Evolutionary conservation across 2,329 filamentous ascomycete species (phyloP), one percentile per base, ranked within the genome.

Genomic region (Colletotrichum sp.): DNA sequence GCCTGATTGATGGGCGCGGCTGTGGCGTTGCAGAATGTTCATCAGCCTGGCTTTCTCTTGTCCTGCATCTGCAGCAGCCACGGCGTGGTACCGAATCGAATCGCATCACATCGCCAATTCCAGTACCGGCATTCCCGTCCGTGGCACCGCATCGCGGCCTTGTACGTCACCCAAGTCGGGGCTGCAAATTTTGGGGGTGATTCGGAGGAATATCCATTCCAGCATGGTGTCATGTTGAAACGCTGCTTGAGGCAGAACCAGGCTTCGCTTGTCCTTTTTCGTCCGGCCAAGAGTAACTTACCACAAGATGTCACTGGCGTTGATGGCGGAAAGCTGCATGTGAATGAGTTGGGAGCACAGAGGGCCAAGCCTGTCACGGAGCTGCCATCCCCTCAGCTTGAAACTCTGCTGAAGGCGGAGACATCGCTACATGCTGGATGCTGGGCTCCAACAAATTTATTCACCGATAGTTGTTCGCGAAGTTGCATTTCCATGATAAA

Each of bases 161-260:
- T 65, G 28, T 60, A 55, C 44, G 59, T 76, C 73, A 69, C 32
- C 34, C 21, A 34, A 44, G 13, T 49, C 24, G n/a, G 59, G 44
- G 12, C 44, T 52, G 44, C 12, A 72, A 52, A 52, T 64, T 63
- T 30, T 57, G 30, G 28, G 44, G 44, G 44, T 44, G 36, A 30
- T 69, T 65, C 57, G 24, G 74, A 36, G 24, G n/a, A n/a, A 34
- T 28, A 55, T 60, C 59, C 70, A 69, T 74, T 73, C 74, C 74
- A 69, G 32, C 30, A 44, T 59, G 32, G 70, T 73, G 28, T 65
- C 64, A 65, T 28, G 36, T 55, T 74, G 70, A 76, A 73, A 76
- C 74, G 70, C 64, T 32, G 16, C n/a, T 7, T 52, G 15, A 34
- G 16, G 64, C 44, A 28, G 32, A 39, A 64, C 32, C 64, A 68